Conservation (phyloP, 169 alveolate species). For the Plasmodium gaboni region DNA sequence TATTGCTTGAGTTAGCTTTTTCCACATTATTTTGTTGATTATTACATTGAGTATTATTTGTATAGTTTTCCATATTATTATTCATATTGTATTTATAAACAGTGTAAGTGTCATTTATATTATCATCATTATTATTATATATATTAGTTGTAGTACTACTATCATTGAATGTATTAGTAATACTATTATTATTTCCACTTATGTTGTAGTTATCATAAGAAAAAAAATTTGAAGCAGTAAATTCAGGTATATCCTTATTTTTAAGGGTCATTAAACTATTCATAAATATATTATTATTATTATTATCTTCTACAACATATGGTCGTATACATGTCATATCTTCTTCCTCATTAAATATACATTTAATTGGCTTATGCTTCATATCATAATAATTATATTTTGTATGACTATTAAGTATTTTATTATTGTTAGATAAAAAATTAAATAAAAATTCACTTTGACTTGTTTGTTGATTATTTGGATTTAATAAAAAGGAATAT, state of each 20-base stretch:
- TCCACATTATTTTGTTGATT: too few species aligned
- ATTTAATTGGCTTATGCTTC: conserved; percentile 20
- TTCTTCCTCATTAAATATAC: conserved; percentile 47
- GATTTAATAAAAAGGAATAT: conserved; percentile 43
- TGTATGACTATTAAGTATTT: not conserved
- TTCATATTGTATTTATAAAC: not conserved
- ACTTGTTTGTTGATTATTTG: conserved; percentile 65
- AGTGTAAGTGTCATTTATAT: not conserved
- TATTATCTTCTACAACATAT: conserved; percentile 19
- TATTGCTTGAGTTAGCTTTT: not conserved
- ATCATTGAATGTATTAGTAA: not conserved
- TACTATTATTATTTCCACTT: conserved; percentile 2
- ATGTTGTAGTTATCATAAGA: conserved; percentile 15
- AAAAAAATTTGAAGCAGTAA: not conserved
- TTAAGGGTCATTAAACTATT: conserved; percentile 44
- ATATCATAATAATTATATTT: conserved; percentile 24
- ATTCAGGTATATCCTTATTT: conserved; percentile 10
- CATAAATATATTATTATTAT: not conserved
- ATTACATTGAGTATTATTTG: not conserved
- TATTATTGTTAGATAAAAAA: conserved; percentile 29
- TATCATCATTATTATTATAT: not conserved
- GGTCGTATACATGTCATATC: conserved; percentile 57
- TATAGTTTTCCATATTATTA: not conserved
- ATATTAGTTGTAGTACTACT: not conserved
- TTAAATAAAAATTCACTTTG: conserved; percentile 61